Evolutionary conservation across 805 yeast genomes (phyloP), one percentile per base, ranked within the genome.

Genomic region (Kazachstania martiniae): DNA sequence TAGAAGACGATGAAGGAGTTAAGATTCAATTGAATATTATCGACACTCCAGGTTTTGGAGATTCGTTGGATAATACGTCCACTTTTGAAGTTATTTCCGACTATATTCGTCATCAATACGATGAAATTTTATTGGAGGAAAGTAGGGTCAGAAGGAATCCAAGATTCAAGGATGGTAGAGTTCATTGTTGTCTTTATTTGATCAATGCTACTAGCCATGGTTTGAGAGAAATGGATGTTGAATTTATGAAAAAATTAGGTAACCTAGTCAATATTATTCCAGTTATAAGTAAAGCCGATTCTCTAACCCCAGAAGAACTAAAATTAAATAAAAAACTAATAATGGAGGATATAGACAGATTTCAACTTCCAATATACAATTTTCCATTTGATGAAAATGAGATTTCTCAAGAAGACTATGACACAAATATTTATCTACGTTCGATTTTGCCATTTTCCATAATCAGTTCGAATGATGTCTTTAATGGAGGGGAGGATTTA

Each of bases 201-300:
- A 77, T 82, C 53, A 81, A 76, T 49, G 86, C 93, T 32, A 80
- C 91, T 6, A 89, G 91, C 15, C 94, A 82, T 60, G 82, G 86
- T 4, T 63, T 82, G 51, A 76, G 72, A 49, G 74, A 85, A 35
- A 65, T 81, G 49, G 95, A 84, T 58, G 72, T 87, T 38, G 76
- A 71, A 45, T 70, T 85, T 47, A 77, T 86, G 77, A 77, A 73
- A 52, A 72, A 74, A 50, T 68, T 87, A 37, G 85, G 85, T 41
- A 74, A 75, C 34, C 74, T 83, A 47, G 93, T 79, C 37, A 86
- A 86, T 53, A 71, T 86, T 51, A 74, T 86, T 37, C 96, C 96
- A 12, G 73, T 86, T 33, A 74, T 86, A 46, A 74, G 87, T 49
- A 86, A 86, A 59, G 71, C 91, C 14, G 96, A 86, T 58, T 77